A percentile compares a stretch with the other conserved stretches of the same genome.
Evolutionary conservation across 331 rosid species (phyloP).

Genomic region (Quercus tomentella): DNA sequence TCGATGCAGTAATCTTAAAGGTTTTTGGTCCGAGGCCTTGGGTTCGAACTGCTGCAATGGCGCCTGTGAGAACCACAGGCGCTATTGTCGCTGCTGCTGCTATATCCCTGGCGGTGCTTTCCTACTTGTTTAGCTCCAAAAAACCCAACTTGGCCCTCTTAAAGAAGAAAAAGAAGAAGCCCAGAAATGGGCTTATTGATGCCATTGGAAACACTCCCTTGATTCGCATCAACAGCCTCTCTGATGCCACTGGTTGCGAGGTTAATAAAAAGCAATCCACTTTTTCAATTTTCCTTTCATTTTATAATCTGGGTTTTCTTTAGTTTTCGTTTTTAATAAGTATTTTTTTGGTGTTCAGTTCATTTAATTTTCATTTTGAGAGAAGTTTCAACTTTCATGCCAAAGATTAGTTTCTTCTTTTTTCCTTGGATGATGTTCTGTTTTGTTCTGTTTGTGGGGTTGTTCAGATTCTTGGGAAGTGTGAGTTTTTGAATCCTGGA

Average conservation of each 20-base stretch:
- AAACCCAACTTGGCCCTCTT: conserved; percentile 3
- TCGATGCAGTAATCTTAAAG: background rate
- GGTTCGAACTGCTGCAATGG: conserved; percentile 35
- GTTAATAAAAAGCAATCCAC: conserved; percentile 17
- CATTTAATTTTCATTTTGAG: background rate
- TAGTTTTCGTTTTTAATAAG: background rate
- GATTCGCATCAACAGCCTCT: conserved; percentile 82
- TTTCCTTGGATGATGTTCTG: background rate
- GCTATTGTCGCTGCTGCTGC: conserved; percentile 46
- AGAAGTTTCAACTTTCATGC: too few relatives aligned
- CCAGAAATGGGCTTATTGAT: conserved; percentile 44
- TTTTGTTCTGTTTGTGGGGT: background rate
- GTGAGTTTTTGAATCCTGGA: conserved; percentile 96
- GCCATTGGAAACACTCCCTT: conserved; percentile 92
- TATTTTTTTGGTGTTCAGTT: background rate
- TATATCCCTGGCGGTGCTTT: conserved; percentile 27
- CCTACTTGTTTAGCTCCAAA: conserved; percentile 33
- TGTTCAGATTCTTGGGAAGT: conserved; percentile 77
- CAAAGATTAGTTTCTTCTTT: background rate
- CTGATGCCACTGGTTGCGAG: conserved; percentile 88
- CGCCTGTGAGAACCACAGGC: conserved; percentile 57
- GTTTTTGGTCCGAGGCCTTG: background rate
- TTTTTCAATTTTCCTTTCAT: background rate
- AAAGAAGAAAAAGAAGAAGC: conserved; percentile 13
- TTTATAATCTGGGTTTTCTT: conserved; percentile 1